phyloP scores from a whole-genome alignment of 2,329 filamentous ascomycete genomes.

The Pseudocercospora cruenta region DNA sequence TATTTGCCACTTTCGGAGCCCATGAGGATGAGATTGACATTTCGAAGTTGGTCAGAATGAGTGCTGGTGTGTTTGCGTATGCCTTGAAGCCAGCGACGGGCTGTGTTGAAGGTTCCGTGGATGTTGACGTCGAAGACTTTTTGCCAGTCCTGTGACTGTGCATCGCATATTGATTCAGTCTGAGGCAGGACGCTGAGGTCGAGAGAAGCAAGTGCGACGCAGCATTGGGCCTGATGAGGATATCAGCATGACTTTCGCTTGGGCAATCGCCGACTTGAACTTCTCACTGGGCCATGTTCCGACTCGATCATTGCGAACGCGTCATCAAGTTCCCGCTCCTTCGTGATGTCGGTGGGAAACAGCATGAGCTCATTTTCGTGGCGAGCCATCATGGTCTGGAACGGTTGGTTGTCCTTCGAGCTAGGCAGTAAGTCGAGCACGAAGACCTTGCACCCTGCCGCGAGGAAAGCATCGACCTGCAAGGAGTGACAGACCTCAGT shows the following conservation, averaged over 20 bases:
- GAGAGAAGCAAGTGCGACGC: slow-evolving; percentile 49
- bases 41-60: slow-evolving; percentile 28
- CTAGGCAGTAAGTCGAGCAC: slow-evolving; percentile 25
- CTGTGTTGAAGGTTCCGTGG: slow-evolving; percentile 49
- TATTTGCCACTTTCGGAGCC: slow-evolving; percentile 52
- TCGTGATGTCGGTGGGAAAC: slow-evolving; percentile 35
- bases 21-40: slow-evolving; percentile 50
- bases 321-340: background rate
- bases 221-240: slow-evolving; percentile 38
- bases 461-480: slow-evolving; percentile 45
- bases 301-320: background rate
- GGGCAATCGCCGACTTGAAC: background rate
- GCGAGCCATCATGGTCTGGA: background rate
- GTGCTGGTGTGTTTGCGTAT: slow-evolving; percentile 35
- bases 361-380: slow-evolving; percentile 13
- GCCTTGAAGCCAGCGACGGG: slow-evolving; percentile 47
- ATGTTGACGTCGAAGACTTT: slow-evolving; percentile 50
- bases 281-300: background rate
- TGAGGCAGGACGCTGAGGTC: slow-evolving; percentile 49
- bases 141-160: slow-evolving; percentile 38
- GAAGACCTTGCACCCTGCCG: slow-evolving; percentile 49
- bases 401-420: slow-evolving; percentile 3
- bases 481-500: background rate
- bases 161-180: slow-evolving; percentile 44
- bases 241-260: background rate